Evolutionary conservation across 2,329 filamentous ascomycete species (phyloP), one percentile per base, ranked within the genome.

Genomic region (Alternaria postmessia): DNA sequence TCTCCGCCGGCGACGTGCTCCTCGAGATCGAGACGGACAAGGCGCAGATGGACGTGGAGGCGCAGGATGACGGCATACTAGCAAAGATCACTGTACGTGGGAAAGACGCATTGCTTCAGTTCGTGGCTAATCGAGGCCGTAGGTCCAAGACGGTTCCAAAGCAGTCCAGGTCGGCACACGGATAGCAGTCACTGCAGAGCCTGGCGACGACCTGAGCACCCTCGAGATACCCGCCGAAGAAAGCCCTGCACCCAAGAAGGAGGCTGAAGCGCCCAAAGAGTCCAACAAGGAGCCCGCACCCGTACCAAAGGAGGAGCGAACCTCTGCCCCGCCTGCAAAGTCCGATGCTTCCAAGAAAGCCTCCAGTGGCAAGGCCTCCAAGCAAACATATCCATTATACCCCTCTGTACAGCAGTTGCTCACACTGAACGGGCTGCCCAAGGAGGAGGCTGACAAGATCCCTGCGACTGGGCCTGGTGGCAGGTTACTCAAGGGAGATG

Each of bases 21-120:
- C 88, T 96, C 61, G 93, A 96, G 81, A 95, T 96, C 77, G 93
- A 96, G 82, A 96, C 93, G 60, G 93, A 96, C 80, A 96, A 96
- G 85, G 93, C 93, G 57, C 92, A 92, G 57, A 96, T 96, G 92
- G 93, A 96, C 71, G 93, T 96, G 26, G 93, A 96, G 83, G 93
- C 93, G 41, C 93, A 95, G 81, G 93, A 96, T 44, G 92, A 96
- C 75, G 93, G 93, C 42, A 84, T 94, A 69, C 81, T 96, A 79
- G 89, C 93, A 75, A 96, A 95, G 84, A 94, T 96, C 70, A 87
- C 89, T 75, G 81, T 83, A 78, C 39, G 70, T 67, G 20, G 14
- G 22, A 22, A 54, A 26, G 20, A 5, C 24, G 8, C 11, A 16
- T 12, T 18, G 36, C 28, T 5, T 20, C 26, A 8, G 22, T 28